phyloP scores from a whole-genome alignment of 345 rosid species.

The Pugionium cornutum region DNA sequence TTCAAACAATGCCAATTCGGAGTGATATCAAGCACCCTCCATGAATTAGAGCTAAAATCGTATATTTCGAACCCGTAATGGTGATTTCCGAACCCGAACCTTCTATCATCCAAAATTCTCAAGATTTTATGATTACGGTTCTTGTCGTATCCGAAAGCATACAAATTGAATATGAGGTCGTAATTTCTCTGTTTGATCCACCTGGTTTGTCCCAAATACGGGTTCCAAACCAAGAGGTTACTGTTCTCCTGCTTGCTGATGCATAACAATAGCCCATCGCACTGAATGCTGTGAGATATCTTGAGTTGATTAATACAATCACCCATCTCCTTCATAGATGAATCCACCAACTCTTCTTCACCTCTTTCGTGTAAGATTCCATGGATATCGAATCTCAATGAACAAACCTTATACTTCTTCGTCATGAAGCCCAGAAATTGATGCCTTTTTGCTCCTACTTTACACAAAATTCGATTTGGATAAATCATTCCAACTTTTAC shows the following conservation, averaged over 20 bases:
- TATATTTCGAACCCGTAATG: neutral
- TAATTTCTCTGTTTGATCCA: neutral
- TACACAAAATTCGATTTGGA: neutral
- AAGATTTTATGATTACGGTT: neutral
- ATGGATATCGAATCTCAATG: neutral
- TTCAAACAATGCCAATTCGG: neutral
- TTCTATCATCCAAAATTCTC: neutral
- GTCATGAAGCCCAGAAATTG: neutral
- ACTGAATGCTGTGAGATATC: neutral
- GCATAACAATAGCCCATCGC: slow-evolving; percentile 4
- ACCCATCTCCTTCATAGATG: neutral
- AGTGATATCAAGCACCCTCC: neutral
- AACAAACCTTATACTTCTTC: neutral
- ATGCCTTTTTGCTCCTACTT: neutral
- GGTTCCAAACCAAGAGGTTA: slow-evolving; percentile 15
- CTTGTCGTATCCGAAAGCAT: neutral
- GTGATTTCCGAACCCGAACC: neutral
- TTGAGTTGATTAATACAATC: neutral
- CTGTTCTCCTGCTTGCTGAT: neutral
- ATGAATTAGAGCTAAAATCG: neutral
- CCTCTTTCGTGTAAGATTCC: too few relatives aligned
- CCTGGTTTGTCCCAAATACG: neutral
- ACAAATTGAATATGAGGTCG: neutral
- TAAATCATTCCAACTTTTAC: neutral
- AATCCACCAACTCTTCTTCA: neutral